Percentiles rank a stretch among this genome's conserved stretches.
Conservation (phyloP, 2,329 filamentous ascomycete species). For the Pseudocercospora musae region DNA sequence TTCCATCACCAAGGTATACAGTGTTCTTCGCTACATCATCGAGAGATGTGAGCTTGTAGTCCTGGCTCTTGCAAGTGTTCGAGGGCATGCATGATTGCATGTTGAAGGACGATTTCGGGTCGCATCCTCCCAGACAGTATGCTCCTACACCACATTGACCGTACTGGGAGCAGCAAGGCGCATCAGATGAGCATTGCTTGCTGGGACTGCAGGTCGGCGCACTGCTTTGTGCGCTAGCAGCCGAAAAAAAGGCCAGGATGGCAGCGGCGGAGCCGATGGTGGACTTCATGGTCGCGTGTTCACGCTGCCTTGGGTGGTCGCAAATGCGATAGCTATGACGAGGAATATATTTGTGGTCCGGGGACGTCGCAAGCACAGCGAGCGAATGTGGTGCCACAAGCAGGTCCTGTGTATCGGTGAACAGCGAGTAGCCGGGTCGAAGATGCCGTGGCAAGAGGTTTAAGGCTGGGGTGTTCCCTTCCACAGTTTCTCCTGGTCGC, state of each 20-base stretch:
- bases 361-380: neutral
- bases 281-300: slow-evolving; percentile 25
- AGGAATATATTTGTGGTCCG: neutral
- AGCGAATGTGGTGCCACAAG: slow-evolving; percentile 10
- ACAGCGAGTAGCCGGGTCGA: slow-evolving; percentile 4
- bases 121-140: slow-evolving; percentile 93
- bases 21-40: slow-evolving; percentile 68
- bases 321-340: slow-evolving; percentile 4
- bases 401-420: slow-evolving; percentile 3
- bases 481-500: slow-evolving; percentile 1
- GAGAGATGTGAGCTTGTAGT: slow-evolving; percentile 70
- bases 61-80: slow-evolving; percentile 73
- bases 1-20: slow-evolving; percentile 82
- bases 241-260: slow-evolving; percentile 32
- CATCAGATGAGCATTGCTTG: slow-evolving; percentile 31
- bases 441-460: neutral
- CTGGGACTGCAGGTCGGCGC: slow-evolving; percentile 32
- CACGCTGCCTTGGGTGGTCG: neutral
- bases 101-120: slow-evolving; percentile 76
- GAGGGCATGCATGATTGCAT: slow-evolving; percentile 82
- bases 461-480: neutral
- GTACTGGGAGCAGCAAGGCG: slow-evolving; percentile 58
- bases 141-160: slow-evolving; percentile 89
- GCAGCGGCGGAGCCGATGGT: slow-evolving; percentile 32
- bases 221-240: slow-evolving; percentile 23